Evolutionary conservation across 2,329 filamentous ascomycete species (phyloP), one percentile per base, ranked within the genome.

Genomic region (Venturia oleaginea): DNA sequence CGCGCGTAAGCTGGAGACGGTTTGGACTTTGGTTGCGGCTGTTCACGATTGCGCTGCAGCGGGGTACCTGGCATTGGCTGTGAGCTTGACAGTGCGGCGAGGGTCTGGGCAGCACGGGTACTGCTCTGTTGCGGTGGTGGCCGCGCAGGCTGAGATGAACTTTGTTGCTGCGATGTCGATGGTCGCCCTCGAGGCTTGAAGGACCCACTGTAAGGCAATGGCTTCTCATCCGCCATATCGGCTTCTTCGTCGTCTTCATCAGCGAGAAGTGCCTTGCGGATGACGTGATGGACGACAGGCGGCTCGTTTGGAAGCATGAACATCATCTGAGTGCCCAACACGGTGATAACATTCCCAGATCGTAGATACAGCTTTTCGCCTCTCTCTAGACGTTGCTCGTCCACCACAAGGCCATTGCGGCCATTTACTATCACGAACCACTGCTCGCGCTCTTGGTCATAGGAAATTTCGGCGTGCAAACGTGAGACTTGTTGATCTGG

Each of bases 261-360:
- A 40, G 66, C 61, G 72, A 72, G 61, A 69, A 72, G 65, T 71
- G 74, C 15, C 89, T 86, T 69, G 84, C 90, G 82, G 72, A 89
- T 92, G 70, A 78, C 84, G 27, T 82, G 82, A 71, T 89, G 84
- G 66, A 95, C 86, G 59, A 84, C 81, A 32, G 92, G 81, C 30
- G 85, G 84, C 64, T 90, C 87, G 30, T 85, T 86, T 0, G 94
- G 93, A n/a, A 96, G 84, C 59, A 97, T 91, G 76, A 99, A 99
- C 81, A 97, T 93, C 94, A 99, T 99, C 78, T 99, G 93, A 0
- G 94, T 90, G 63, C 90, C 90, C 70, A 89, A 89, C 72, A 97
- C 90, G 72, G 96, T 92, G 65, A 99, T 87, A 54, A 97, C 91
- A 73, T 93, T 88, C 65, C 94, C 94, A 70, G 92, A 96, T 51